Conservation (phyloP, 352 stramenopile species). For the Peronosclerospora sorghi region DNA sequence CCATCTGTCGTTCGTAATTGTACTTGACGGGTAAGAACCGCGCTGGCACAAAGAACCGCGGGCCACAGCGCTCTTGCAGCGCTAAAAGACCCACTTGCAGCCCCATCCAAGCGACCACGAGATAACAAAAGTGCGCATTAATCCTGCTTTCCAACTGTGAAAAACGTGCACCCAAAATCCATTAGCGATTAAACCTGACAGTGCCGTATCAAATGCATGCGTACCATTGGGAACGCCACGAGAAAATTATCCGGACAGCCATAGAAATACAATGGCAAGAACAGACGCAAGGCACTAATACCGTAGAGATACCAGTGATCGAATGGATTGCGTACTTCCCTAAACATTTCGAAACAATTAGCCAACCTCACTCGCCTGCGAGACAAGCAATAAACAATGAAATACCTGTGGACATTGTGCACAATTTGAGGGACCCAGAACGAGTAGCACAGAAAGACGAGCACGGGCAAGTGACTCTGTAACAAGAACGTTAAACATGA, state of each 20-base stretch:
- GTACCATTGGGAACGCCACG: conserved; percentile 69
- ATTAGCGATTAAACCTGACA: too few species aligned
- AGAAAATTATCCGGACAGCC: conserved; percentile 90
- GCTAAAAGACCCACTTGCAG: conserved; percentile 88
- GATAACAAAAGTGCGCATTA: conserved; percentile 51
- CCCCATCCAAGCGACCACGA: conserved; percentile 85
- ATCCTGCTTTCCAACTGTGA: conserved; percentile 62
- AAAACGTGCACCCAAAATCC: too few species aligned
- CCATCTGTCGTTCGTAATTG: conserved; percentile 90
- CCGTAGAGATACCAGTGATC: conserved; percentile 91
- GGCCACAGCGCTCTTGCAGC: conserved; percentile 88
- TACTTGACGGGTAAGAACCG: conserved; percentile 95
- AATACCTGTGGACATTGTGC: conserved; percentile 86
- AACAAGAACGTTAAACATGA: neutral
- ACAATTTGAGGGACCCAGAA: conserved; percentile 99
- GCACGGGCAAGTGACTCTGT: conserved; percentile 77
- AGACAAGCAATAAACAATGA: too few species aligned
- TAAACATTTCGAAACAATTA: conserved; percentile 6
- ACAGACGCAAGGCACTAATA: conserved; percentile 88
- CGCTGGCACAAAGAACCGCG: conserved; percentile 92
- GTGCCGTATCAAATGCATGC: neutral
- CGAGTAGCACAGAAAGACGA: conserved; percentile 92
- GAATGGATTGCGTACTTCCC: conserved; percentile 89
- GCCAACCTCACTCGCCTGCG: too few species aligned
- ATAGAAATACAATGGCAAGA: conserved; percentile 95